These are phyloP conservation scores for Fistulina hepatica DNA, from an alignment of 1,284 basidiomycete species.

Conservation along the genomic window DNA sequence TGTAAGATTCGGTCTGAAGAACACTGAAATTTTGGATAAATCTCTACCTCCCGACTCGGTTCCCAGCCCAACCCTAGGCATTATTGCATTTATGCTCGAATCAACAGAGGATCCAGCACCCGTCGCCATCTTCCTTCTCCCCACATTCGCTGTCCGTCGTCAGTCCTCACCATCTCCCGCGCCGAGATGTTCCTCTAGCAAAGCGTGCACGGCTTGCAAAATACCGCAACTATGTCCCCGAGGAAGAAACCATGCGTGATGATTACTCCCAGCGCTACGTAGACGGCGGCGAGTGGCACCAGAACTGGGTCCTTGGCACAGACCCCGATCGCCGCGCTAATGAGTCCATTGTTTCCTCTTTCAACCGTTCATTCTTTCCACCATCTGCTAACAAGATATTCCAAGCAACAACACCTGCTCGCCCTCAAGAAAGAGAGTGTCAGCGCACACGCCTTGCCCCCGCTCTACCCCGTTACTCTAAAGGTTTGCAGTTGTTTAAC, in stretches of 20 bases:
- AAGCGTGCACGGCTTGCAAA: constrained; percentile 59
- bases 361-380: no score
- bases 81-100: no score
- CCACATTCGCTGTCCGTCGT: no score
- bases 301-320: constrained; percentile 83
- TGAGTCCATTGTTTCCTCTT: constrained; percentile 55
- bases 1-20: constrained; percentile 22
- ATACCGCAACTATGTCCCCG: constrained; percentile 72
- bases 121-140: no score
- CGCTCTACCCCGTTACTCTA: no score
- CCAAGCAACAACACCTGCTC: constrained; percentile 78
- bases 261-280: constrained; percentile 91
- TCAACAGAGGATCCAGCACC: no score
- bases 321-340: constrained; percentile 80
- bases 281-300: constrained; percentile 81
- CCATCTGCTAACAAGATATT: constrained; percentile 51
- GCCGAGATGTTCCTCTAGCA: constrained; percentile 52
- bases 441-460: constrained; percentile 47
- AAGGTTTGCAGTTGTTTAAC: no score
- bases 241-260: constrained; percentile 91
- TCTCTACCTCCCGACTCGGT: no score
- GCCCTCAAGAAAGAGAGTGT: constrained; percentile 69
- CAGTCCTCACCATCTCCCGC: no score
- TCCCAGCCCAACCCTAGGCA: no score
- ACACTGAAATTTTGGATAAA: no score